Conservation (phyloP, 2,329 filamentous ascomycete species). For the Magnaporthales sp. region DNA sequence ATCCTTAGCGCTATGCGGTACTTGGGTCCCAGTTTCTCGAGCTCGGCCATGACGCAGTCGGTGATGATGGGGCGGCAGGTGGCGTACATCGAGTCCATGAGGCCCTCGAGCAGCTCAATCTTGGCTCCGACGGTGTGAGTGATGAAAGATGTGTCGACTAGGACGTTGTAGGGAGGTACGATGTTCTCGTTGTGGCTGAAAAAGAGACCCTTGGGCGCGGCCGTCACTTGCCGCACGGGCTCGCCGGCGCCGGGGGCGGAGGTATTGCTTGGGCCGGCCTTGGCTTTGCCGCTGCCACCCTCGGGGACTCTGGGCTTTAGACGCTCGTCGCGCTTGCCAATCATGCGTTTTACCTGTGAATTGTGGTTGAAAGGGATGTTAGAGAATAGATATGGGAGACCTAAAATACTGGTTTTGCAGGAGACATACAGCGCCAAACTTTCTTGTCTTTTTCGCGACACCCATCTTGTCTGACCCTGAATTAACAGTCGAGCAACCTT, state of each 20-base stretch:
- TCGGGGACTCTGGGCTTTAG: conserved; percentile 74
- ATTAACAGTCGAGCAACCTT: neutral
- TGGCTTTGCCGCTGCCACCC: conserved; percentile 33
- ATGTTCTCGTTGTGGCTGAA: conserved; percentile 16
- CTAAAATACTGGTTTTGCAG: neutral
- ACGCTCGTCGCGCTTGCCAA: conserved; percentile 71
- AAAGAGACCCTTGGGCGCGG: conserved; percentile 15
- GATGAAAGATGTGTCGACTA: conserved; percentile 52
- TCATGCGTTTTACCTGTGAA: conserved; percentile 66
- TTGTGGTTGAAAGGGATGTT: neutral
- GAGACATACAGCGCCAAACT: conserved; percentile 54
- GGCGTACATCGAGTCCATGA: conserved; percentile 91
- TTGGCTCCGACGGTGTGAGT: conserved; percentile 69
- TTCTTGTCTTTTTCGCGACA: conserved; percentile 81
- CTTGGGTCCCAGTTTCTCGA: conserved; percentile 83
- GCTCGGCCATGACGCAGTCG: conserved; percentile 64
- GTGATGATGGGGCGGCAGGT: conserved; percentile 88
- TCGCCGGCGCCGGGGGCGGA: conserved; percentile 6
- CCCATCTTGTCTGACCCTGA: conserved; percentile 53
- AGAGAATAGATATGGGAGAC: neutral
- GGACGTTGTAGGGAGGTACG: conserved; percentile 15
- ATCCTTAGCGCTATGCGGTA: conserved; percentile 82
- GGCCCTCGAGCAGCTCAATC: conserved; percentile 75
- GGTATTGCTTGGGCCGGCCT: conserved; percentile 14
- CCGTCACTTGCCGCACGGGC: conserved; percentile 14